These are phyloP conservation scores for Allium fistulosum DNA, from an alignment of 106 monocot species.

Conservation along the genomic window DNA sequence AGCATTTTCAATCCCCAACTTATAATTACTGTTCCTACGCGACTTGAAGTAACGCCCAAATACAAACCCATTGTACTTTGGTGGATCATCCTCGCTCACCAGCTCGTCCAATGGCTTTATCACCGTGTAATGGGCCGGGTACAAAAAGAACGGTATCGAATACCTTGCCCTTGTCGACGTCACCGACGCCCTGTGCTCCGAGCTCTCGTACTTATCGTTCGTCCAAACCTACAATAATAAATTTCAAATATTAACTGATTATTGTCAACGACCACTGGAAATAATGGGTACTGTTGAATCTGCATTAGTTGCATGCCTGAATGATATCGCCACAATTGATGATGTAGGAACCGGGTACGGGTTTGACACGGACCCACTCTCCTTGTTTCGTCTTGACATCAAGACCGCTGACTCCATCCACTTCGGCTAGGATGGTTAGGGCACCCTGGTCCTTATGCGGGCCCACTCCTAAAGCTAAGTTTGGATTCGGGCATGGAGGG, in stretches of 20 bases:
- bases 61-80: constrained; percentile 39
- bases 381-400: constrained; percentile 55
- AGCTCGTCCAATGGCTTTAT: constrained; percentile 55
- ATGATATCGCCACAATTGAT: constrained; percentile 69
- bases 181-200: constrained; percentile 66
- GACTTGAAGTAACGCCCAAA: constrained; percentile 49
- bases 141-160: constrained; percentile 69
- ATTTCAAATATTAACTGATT: too few relatives aligned
- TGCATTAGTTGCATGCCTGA: constrained; percentile 23
- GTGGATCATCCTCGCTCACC: constrained; percentile 26
- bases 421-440: constrained; percentile 53
- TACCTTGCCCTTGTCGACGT: constrained; percentile 57
- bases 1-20: constrained; percentile 46
- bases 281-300: too few relatives aligned
- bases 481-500: constrained; percentile 53
- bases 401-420: constrained; percentile 43
- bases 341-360: constrained; percentile 47
- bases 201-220: constrained; percentile 68
- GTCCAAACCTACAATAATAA: constrained; percentile 39
- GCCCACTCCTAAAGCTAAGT: constrained; percentile 64
- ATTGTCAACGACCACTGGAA: too few relatives aligned
- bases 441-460: constrained; percentile 67
- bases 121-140: constrained; percentile 26
- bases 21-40: constrained; percentile 43
- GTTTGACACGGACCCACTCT: constrained; percentile 66